Evolutionary conservation across 2,329 filamentous ascomycete species (phyloP).

Genomic region (Mollisia scopiformis): DNA sequence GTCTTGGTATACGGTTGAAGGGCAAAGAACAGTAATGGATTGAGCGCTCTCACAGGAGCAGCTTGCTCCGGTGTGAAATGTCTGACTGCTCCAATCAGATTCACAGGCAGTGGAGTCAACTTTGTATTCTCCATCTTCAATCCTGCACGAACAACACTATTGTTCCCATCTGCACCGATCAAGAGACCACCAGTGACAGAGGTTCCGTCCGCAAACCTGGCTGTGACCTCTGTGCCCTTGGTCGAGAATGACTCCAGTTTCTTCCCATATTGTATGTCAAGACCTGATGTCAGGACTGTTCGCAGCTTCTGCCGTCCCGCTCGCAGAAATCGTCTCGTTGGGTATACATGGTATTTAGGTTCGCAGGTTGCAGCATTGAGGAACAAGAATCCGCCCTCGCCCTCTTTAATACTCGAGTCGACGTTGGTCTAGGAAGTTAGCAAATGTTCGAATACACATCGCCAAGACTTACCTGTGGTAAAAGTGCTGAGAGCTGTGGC

Average conservation of each 20-base stretch:
- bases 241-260: constrained; percentile 43
- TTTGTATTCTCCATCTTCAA: constrained; percentile 40
- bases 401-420: constrained; percentile 41
- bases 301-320: constrained; percentile 38
- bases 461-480: constrained; percentile 23
- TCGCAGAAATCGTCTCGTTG: constrained; percentile 39
- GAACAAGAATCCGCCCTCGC: constrained; percentile 44
- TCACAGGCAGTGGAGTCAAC: constrained; percentile 41
- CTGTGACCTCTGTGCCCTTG: constrained; percentile 23
- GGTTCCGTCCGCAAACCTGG: constrained; percentile 39
- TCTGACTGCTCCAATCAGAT: constrained; percentile 42
- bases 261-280: constrained; percentile 51
- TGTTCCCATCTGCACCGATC: constrained; percentile 43
- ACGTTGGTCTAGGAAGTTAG: constrained; percentile 22
- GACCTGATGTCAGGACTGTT: constrained; percentile 14
- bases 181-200: constrained; percentile 37
- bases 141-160: constrained; percentile 37
- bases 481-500: constrained; percentile 17
- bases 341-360: constrained; percentile 43
- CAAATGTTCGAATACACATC: background rate
- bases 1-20: constrained; percentile 52
- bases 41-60: constrained; percentile 47
- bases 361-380: constrained; percentile 43
- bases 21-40: constrained; percentile 58
- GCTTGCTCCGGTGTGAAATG: constrained; percentile 42